A percentile compares a stretch with the other conserved stretches of the same genome.
phyloP scores from a whole-genome alignment of 257 asterid genomes.

The Thymus quinquecostatus region DNA sequence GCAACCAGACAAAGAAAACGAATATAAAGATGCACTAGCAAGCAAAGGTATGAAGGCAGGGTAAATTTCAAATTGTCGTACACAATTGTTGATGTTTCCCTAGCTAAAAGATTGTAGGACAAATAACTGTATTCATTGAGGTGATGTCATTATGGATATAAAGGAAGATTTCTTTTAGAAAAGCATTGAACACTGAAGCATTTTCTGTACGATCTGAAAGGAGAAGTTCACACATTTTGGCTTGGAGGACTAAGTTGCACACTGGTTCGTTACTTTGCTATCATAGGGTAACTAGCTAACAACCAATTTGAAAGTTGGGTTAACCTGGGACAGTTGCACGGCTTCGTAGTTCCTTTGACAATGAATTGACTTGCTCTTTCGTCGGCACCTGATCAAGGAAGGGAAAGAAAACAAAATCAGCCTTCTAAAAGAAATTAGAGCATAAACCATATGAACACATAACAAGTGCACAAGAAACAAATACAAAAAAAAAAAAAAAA shows the following conservation, averaged over 20 bases:
- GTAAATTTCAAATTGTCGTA: background rate
- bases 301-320: constrained; percentile 33
- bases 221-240: background rate
- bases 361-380: constrained; percentile 85
- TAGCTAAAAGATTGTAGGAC: background rate
- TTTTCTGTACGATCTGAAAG: constrained; percentile 7
- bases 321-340: constrained; percentile 95
- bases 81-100: constrained; percentile 8
- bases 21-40: constrained; percentile 11
- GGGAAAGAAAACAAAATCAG: constrained; percentile 11
- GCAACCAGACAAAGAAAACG: constrained; percentile 41
- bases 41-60: background rate
- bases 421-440: constrained; percentile 15
- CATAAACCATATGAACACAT: constrained; percentile 7
- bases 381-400: constrained; percentile 73
- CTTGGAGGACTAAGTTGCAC: background rate
- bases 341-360: constrained; percentile 80
- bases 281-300: constrained; percentile 23
- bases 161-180: background rate
- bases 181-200: constrained; percentile 1
- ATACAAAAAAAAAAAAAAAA: background rate
- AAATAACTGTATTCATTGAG: background rate
- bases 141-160: background rate
- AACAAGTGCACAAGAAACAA: background rate
- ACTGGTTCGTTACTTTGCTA: background rate